A percentile compares a stretch with the other conserved stretches of the same genome.
Conservation (phyloP, 306 rosid genomes). For the Quercus gilva region DNA sequence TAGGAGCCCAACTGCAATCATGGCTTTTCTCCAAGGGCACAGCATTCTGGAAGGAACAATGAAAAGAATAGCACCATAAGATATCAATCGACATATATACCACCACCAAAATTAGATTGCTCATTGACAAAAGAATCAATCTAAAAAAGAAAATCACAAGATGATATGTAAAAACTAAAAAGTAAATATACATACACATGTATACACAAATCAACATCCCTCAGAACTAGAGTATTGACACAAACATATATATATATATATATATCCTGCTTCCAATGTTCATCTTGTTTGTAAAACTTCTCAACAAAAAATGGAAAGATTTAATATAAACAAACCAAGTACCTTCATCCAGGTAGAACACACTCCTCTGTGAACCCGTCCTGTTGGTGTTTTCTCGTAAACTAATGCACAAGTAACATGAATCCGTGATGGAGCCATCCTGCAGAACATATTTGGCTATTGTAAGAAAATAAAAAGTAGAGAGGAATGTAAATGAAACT, state of each 20-base stretch:
- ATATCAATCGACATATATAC: background rate
- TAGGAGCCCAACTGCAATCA: constrained; percentile 89
- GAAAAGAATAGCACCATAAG: background rate
- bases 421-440: constrained; percentile 79
- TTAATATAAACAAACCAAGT: constrained; percentile 16
- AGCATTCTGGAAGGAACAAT: constrained; percentile 53
- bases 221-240: too few relatives aligned
- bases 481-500: background rate
- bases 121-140: background rate
- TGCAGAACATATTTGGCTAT: constrained; percentile 37
- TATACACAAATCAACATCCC: too few relatives aligned
- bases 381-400: constrained; percentile 68
- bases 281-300: background rate
- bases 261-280: too few relatives aligned
- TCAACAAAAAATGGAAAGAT: background rate
- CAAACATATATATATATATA: too few relatives aligned
- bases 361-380: constrained; percentile 84
- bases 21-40: constrained; percentile 63
- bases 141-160: too few relatives aligned
- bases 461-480: constrained; percentile 6
- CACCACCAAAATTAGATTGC: background rate
- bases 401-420: constrained; percentile 97
- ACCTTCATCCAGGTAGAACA: constrained; percentile 99
- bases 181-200: too few relatives aligned
- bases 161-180: too few relatives aligned